Conservation (phyloP, 805 yeast genomes). For the Metschnikowia reukaufii region DNA sequence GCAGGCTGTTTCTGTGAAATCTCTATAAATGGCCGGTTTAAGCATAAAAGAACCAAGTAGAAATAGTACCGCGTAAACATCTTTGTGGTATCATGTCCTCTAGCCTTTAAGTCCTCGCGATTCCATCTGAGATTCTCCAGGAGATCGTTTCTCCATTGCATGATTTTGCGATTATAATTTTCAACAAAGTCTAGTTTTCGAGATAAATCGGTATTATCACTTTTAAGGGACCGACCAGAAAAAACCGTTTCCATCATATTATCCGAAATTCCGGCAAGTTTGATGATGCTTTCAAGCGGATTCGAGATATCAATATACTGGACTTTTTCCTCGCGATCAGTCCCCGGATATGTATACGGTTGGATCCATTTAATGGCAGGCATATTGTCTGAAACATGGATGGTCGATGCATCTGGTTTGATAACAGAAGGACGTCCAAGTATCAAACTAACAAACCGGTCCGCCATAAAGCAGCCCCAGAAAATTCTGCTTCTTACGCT, state of each 20-base stretch:
- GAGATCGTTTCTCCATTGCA: conserved; percentile 12
- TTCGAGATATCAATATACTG: conserved; percentile 16
- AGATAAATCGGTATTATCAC: background rate
- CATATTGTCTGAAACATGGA: conserved; percentile 15
- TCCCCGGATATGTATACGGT: conserved; percentile 15
- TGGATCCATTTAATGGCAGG: conserved; percentile 16
- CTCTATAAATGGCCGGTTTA: conserved; percentile 17
- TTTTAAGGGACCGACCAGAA: background rate
- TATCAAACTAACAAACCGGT: conserved; percentile 16
- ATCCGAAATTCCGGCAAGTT: conserved; percentile 12
- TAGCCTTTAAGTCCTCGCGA: background rate
- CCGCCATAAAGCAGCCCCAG: conserved; percentile 19
- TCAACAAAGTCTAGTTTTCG: conserved; percentile 8
- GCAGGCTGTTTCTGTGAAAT: background rate
- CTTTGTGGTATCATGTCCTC: conserved; percentile 14
- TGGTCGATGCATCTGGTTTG: conserved; percentile 12
- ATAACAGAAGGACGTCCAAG: conserved; percentile 16
- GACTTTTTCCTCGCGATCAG: conserved; percentile 1
- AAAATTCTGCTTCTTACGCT: conserved; percentile 16
- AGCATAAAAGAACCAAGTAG: conserved; percentile 14
- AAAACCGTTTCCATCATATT: conserved; percentile 13
- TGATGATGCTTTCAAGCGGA: conserved; percentile 11
- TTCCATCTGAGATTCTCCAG: conserved; percentile 12
- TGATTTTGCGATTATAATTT: conserved; percentile 9
- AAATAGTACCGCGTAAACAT: conserved; percentile 17